Conservation (phyloP, 305 asterid genomes). For the Fraxinus sp. region DNA sequence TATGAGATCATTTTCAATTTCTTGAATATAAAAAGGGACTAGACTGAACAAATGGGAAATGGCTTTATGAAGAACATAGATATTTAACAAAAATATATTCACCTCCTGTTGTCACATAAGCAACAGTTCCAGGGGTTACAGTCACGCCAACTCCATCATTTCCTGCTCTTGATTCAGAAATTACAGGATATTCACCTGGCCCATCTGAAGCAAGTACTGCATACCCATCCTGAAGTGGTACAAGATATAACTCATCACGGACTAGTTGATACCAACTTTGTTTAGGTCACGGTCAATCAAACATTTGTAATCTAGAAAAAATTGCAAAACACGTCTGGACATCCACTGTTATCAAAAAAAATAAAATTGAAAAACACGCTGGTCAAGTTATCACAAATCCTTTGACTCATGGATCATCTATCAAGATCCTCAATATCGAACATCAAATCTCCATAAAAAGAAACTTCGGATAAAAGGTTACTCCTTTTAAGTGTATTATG, state of each 20-base stretch:
- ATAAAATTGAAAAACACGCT: background rate
- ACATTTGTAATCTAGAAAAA: background rate
- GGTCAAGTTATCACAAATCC: background rate
- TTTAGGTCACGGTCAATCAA: background rate
- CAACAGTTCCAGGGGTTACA: conserved; percentile 72
- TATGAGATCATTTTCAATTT: background rate
- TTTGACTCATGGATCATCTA: background rate
- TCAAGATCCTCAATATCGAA: background rate
- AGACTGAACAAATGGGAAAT: background rate
- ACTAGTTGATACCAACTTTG: background rate
- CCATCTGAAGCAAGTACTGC: conserved; percentile 91
- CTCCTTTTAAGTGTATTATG: background rate
- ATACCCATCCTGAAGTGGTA: conserved; percentile 74
- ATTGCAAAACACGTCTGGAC: background rate
- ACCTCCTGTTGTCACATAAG: conserved; percentile 97
- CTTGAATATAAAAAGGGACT: background rate
- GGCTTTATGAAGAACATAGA: background rate
- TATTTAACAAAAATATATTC: conserved; percentile 25
- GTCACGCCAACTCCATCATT: conserved; percentile 74
- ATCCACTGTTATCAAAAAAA: too few species aligned
- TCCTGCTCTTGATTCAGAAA: conserved; percentile 90
- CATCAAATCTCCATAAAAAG: background rate
- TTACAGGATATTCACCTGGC: conserved; percentile 81
- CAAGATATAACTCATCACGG: background rate
- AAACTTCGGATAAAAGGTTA: background rate